Conservation (phyloP, 2,329 filamentous ascomycete species). For the Penicillium nordicum region DNA sequence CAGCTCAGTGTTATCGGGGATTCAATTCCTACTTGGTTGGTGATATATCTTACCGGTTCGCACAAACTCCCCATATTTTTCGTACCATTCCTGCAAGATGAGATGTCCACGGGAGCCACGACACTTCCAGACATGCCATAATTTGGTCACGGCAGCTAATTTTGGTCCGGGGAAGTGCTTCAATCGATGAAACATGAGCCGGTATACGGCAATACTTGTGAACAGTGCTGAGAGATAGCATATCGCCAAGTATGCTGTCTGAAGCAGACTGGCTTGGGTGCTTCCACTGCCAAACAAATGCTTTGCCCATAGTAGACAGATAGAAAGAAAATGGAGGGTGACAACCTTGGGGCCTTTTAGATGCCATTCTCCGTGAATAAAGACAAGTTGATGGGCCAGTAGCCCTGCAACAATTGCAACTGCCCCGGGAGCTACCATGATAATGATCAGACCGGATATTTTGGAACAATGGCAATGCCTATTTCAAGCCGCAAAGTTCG, state of each 20-base stretch:
- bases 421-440: background rate
- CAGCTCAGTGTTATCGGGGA: background rate
- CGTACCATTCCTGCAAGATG: background rate
- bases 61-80: background rate
- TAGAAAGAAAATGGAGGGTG: background rate
- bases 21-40: background rate
- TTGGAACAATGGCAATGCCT: background rate
- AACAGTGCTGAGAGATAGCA: background rate
- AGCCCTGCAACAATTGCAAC: background rate
- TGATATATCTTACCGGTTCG: background rate
- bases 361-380: slow-evolving; percentile 11
- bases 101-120: slow-evolving; percentile 4
- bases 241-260: background rate
- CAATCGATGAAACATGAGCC: slow-evolving; percentile 3
- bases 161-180: slow-evolving; percentile 2
- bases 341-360: background rate
- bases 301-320: background rate
- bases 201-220: background rate
- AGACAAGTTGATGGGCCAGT: background rate
- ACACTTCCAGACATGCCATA: slow-evolving; percentile 10
- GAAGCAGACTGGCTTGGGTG: background rate
- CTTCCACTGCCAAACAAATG: background rate
- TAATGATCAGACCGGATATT: too few relatives aligned
- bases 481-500: background rate
- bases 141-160: background rate